Evolutionary conservation across 768 basidiomycete species (phyloP).

Genomic region (Udeniomyces megalosporus): DNA sequence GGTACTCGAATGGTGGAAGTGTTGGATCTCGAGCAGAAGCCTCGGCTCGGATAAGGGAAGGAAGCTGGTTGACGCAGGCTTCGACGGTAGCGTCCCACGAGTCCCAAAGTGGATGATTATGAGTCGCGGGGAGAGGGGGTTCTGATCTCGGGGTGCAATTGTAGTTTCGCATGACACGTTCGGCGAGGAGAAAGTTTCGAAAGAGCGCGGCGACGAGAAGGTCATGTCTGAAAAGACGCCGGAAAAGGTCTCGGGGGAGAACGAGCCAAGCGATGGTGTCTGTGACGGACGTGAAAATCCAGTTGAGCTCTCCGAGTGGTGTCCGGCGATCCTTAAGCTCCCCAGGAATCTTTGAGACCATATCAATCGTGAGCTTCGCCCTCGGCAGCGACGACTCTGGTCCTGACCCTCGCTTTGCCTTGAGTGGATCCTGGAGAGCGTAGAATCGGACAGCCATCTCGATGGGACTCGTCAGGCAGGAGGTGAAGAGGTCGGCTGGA

Average conservation of each 20-base stretch:
- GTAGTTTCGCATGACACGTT: constrained; percentile 94
- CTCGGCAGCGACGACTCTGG: constrained; percentile 36
- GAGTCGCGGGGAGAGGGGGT: constrained; percentile 83
- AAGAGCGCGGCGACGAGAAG: constrained; percentile 90
- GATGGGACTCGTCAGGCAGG: constrained; percentile 92
- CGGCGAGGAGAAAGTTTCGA: constrained; percentile 90
- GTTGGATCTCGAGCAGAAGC: constrained; percentile 25
- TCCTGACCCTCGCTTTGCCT: background rate
- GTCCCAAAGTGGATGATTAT: constrained; percentile 89
- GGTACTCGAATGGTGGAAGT: constrained; percentile 40
- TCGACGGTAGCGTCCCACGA: constrained; percentile 98
- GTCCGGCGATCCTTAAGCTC: constrained; percentile 93
- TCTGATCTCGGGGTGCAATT: constrained; percentile 90
- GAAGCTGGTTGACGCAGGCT: constrained; percentile 81
- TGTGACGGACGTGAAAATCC: constrained; percentile 98
- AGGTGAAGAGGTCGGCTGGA: constrained; percentile 93
- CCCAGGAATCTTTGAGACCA: constrained; percentile 88
- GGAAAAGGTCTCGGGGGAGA: constrained; percentile 83
- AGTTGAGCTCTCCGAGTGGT: constrained; percentile 93
- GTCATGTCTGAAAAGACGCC: constrained; percentile 83
- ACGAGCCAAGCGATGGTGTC: constrained; percentile 99
- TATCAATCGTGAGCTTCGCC: constrained; percentile 43
- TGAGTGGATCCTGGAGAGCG: constrained; percentile 66
- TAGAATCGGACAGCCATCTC: constrained; percentile 85
- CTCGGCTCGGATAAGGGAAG: constrained; percentile 44